Evolutionary conservation across 1,284 basidiomycete species (phyloP).

Genomic region (Wallemia ichthyophaga): DNA sequence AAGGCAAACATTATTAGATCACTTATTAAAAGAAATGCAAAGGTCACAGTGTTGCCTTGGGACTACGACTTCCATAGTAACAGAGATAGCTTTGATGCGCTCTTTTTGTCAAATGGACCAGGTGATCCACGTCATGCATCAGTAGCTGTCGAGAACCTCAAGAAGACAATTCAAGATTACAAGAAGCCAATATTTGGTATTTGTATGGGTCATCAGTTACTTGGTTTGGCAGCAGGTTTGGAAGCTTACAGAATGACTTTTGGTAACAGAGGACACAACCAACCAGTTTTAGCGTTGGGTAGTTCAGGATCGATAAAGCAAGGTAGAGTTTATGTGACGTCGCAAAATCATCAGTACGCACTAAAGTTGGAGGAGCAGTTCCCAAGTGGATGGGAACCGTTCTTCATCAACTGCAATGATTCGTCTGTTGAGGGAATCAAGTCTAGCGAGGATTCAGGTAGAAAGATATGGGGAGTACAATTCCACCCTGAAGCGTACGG

Average conservation of each 20-base stretch:
- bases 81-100: constrained; percentile 68
- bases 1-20: constrained; percentile 93
- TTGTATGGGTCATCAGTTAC: constrained; percentile 95
- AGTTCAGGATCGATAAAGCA: constrained; percentile 70
- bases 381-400: constrained; percentile 80
- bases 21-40: constrained; percentile 60
- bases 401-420: constrained; percentile 92
- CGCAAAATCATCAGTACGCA: constrained; percentile 58
- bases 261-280: constrained; percentile 97
- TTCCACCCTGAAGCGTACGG: constrained; percentile 88
- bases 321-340: constrained; percentile 82
- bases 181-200: constrained; percentile 84
- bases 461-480: constrained; percentile 77
- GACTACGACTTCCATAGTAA: constrained; percentile 80
- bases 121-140: constrained; percentile 75
- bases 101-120: constrained; percentile 89
- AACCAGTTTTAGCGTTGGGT: constrained; percentile 79
- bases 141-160: constrained; percentile 50
- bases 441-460: constrained; percentile 54
- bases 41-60: constrained; percentile 90
- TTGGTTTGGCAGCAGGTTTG: constrained; percentile 84
- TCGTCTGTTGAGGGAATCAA: constrained; percentile 88
- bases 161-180: constrained; percentile 60
- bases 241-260: constrained; percentile 94
- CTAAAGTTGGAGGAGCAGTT: constrained; percentile 67